These are phyloP conservation scores for Sequoiadendron giganteum DNA, from an alignment of 75 land plant species.

Conservation along the genomic window DNA sequence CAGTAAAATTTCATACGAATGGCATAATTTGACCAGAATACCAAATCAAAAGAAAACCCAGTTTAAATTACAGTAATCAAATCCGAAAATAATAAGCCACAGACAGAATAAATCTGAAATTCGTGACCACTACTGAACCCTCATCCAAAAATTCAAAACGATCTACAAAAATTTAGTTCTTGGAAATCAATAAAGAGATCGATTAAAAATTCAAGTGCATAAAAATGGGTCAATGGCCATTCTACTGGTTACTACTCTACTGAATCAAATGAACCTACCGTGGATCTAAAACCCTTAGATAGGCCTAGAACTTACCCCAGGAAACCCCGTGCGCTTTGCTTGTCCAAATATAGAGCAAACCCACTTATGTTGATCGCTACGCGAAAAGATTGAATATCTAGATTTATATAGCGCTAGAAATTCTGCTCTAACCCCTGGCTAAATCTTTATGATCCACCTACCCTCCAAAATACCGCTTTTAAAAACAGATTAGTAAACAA, in stretches of 20 bases:
- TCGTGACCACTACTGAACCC: too few relatives aligned
- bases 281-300: not conserved
- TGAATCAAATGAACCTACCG: not conserved
- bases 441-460: not conserved
- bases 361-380: not conserved
- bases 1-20: not conserved
- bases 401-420: not conserved
- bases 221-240: too few relatives aligned
- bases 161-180: too few relatives aligned
- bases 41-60: not conserved
- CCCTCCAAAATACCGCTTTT: not conserved
- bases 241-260: too few relatives aligned
- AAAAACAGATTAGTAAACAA: not conserved
- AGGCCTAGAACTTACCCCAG: not conserved
- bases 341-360: not conserved
- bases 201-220: too few relatives aligned
- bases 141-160: too few relatives aligned
- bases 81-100: not conserved
- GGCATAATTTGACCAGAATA: not conserved
- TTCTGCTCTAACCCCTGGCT: not conserved
- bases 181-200: too few relatives aligned
- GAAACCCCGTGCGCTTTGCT: not conserved
- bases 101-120: not conserved
- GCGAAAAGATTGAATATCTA: not conserved
- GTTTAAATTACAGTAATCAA: not conserved